These are phyloP conservation scores for Flueggea neowawraea DNA, from an alignment of 441 rosid species.

Conservation along the genomic window DNA sequence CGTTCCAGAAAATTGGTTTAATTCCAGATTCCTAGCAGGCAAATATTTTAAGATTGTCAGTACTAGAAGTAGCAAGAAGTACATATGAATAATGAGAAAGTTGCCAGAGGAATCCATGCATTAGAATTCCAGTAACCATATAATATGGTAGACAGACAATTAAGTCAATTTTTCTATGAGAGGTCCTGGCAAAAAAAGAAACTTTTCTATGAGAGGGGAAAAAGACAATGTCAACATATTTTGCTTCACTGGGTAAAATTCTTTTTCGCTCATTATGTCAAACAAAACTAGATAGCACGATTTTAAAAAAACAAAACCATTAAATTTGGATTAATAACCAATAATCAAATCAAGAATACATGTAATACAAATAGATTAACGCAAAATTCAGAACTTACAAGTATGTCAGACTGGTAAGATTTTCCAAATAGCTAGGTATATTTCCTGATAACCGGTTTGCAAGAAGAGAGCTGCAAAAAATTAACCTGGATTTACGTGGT, in stretches of 20 bases:
- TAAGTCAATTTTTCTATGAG: neutral
- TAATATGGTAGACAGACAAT: neutral
- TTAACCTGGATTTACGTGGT: constrained; percentile 1
- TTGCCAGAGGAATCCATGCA: neutral
- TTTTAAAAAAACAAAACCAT: neutral
- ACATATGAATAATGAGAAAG: neutral
- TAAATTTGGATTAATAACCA: constrained; percentile 3
- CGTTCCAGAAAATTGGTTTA: constrained; percentile 69
- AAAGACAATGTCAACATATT: neutral
- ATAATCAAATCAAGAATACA: constrained; percentile 2
- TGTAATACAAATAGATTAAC: constrained; percentile 1
- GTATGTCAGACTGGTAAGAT: constrained; percentile 51
- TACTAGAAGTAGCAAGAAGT: neutral
- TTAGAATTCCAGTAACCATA: neutral
- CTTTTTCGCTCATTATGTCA: neutral
- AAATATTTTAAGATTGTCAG: neutral
- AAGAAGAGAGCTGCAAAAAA: constrained; percentile 56
- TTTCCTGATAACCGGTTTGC: constrained; percentile 83
- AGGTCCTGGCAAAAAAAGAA: no score
- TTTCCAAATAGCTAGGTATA: constrained; percentile 65
- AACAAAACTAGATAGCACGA: no score
- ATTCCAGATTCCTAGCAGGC: constrained; percentile 56
- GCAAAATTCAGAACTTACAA: constrained; percentile 44
- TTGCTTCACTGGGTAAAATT: neutral
- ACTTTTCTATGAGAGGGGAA: no score